These are phyloP conservation scores for Neurospora discreta DNA, from an alignment of 495 filamentous ascomycete genomes.

Conservation along the genomic window DNA sequence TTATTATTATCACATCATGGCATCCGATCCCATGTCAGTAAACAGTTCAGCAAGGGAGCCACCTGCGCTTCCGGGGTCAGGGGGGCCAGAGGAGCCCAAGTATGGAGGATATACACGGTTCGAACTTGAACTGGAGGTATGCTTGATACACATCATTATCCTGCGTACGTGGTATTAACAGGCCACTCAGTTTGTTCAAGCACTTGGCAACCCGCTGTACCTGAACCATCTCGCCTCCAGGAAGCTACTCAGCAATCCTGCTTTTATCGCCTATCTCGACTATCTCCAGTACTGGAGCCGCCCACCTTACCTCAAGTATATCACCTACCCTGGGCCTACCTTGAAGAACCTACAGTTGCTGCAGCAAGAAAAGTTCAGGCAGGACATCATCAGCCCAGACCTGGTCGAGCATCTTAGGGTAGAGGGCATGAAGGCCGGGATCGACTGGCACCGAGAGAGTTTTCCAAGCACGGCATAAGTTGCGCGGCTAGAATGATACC, in stretches of 20 bases:
- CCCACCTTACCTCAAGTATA: slow-evolving; percentile 72
- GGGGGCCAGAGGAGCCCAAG: slow-evolving; percentile 29
- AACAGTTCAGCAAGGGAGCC: slow-evolving; percentile 20
- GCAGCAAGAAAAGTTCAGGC: slow-evolving; percentile 71
- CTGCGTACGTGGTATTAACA: not conserved
- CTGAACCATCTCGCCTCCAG: slow-evolving; percentile 70
- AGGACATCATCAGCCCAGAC: slow-evolving; percentile 68
- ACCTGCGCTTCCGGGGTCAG: slow-evolving; percentile 12
- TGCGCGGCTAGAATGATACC: not conserved
- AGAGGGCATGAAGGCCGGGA: slow-evolving; percentile 41
- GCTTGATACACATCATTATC: not conserved
- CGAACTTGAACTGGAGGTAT: slow-evolving; percentile 65
- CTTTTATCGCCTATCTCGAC: slow-evolving; percentile 68
- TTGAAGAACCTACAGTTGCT: slow-evolving; percentile 70
- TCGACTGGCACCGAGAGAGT: slow-evolving; percentile 35
- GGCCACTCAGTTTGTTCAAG: slow-evolving; percentile 60
- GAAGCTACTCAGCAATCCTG: slow-evolving; percentile 47
- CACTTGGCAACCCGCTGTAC: slow-evolving; percentile 76
- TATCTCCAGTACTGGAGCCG: slow-evolving; percentile 80
- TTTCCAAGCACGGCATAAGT: slow-evolving; percentile 1
- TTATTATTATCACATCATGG: slow-evolving; percentile 13
- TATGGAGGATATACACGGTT: slow-evolving; percentile 61
- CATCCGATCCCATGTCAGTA: slow-evolving; percentile 21
- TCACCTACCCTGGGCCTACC: slow-evolving; percentile 75
- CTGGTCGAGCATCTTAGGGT: slow-evolving; percentile 51